Percentiles rank a stretch among this genome's conserved stretches.
phyloP scores from a whole-genome alignment of 805 yeast genomes.

The Candida ovalis region DNA sequence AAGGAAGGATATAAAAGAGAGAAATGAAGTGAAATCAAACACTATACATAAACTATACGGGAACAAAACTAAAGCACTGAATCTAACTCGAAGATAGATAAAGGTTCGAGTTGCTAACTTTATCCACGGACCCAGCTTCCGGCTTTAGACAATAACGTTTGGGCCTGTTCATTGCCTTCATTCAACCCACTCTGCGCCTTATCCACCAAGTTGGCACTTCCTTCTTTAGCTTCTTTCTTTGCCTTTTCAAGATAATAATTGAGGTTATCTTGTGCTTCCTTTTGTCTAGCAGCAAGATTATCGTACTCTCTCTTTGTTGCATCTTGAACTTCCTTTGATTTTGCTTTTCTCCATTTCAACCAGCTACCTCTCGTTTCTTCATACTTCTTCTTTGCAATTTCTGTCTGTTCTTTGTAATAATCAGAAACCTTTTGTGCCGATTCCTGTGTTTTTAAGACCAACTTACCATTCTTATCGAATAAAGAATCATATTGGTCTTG shows the following conservation, averaged over 20 bases:
- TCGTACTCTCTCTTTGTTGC: constrained; percentile 25
- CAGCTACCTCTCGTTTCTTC: constrained; percentile 27
- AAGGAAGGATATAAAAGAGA: too few species aligned
- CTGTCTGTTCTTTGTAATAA: constrained; percentile 22
- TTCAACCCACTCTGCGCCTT: constrained; percentile 16
- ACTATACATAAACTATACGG: too few species aligned
- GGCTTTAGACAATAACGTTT: constrained; percentile 17
- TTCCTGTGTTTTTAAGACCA: constrained; percentile 19
- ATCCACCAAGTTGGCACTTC: constrained; percentile 10
- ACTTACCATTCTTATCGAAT: constrained; percentile 19
- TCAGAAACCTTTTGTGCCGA: constrained; percentile 20
- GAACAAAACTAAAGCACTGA: not conserved
- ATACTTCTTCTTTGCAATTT: constrained; percentile 24
- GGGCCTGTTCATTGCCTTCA: constrained; percentile 19
- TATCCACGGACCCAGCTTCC: constrained; percentile 20
- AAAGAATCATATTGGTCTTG: constrained; percentile 36
- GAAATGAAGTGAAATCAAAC: too few species aligned
- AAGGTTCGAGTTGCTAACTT: not conserved
- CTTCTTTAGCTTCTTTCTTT: constrained; percentile 6
- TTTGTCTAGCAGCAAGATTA: constrained; percentile 15
- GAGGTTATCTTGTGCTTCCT: constrained; percentile 23
- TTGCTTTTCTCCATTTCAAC: constrained; percentile 29
- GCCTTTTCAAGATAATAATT: constrained; percentile 11
- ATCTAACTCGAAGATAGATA: too few species aligned
- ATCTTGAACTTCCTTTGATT: constrained; percentile 26